phyloP scores from a whole-genome alignment of 805 yeast genomes.

The Vanderwaltozyma polyspora region DNA sequence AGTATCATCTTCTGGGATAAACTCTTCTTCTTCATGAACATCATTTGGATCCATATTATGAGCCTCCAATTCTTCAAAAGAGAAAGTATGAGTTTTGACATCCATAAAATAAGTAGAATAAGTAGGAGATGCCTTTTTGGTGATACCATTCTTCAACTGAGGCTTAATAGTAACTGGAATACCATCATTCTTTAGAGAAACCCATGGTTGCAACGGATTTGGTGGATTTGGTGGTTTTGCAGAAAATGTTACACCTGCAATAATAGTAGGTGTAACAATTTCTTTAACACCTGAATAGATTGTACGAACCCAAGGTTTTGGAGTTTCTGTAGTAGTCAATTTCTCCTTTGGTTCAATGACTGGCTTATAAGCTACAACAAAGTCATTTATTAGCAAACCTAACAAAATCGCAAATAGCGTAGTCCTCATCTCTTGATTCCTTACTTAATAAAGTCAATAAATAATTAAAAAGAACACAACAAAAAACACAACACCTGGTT shows the following conservation, averaged over 20 bases:
- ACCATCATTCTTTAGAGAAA: constrained; percentile 66
- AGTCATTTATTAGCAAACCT: neutral
- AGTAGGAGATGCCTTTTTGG: constrained; percentile 56
- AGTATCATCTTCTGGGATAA: constrained; percentile 58
- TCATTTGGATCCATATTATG: constrained; percentile 61
- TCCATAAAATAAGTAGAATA: constrained; percentile 71
- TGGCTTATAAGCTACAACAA: constrained; percentile 10
- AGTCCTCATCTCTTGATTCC: no score
- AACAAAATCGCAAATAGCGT: neutral
- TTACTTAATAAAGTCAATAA: no score
- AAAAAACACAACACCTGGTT: no score
- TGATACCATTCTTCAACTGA: constrained; percentile 58
- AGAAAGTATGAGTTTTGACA: constrained; percentile 44
- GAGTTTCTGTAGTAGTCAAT: constrained; percentile 30
- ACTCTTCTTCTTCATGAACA: constrained; percentile 41
- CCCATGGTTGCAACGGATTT: constrained; percentile 69
- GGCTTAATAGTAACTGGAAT: constrained; percentile 72
- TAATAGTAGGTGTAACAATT: constrained; percentile 58
- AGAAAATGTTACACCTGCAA: constrained; percentile 44
- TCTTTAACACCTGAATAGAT: constrained; percentile 45
- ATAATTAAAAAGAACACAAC: no score
- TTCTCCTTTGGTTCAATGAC: constrained; percentile 28
- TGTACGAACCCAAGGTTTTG: constrained; percentile 65
- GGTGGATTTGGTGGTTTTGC: constrained; percentile 38
- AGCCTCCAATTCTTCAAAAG: constrained; percentile 56